Evolutionary conservation across 768 basidiomycete genomes (phyloP), one percentile per base, ranked within the genome.

Genomic region (Hygrocybe coccinea): DNA sequence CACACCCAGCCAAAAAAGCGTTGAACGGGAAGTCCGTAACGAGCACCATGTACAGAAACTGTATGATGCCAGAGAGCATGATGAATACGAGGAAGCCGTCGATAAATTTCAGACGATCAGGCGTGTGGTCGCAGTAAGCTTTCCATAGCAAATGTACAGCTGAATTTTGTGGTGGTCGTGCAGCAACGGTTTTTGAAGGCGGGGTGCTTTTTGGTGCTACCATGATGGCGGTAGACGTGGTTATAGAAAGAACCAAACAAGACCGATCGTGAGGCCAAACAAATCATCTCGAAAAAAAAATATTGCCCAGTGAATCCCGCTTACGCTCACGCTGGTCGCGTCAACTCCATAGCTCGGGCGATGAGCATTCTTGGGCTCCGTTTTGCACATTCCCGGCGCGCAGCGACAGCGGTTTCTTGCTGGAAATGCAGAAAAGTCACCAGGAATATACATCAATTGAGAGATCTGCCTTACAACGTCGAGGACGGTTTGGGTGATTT

Each of bases 1-100:
- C 90, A 58, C 72, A 97, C 97, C 93, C 95, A 59, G 93, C 86
- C 62, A 97, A 72, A 74, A 99, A 99, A 37, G 97, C 93, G 63
- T 99, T 97, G 79, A 95, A 97, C 21, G 97, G 97, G 73, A 85
- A 98, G 74, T 85, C 89, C 56, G 93, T 93, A 59, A 99, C 79
- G 61, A 92, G 77, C 29, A 95, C 72, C 74, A 95, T 93, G 75
- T 98, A 98, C 9, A 81, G 73, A 74, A 99, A 97, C 69, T 97
- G 95, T 44, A 84, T 67, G 56, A 95, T 79, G 63, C 97, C 97
- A 2, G 90, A 89, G 45, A 95, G 78, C 76, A 97, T 85, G 64
- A 95, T 80, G 79, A 95, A 97, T 57, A 89, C 73, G 60, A 98
- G 80, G 78, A 97, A 97, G 7, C 84, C 74, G 75, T 99, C 97